Evolutionary conservation across 441 rosid genomes (phyloP), one percentile per base, ranked within the genome.

Genomic region (Hura crepitans): DNA sequence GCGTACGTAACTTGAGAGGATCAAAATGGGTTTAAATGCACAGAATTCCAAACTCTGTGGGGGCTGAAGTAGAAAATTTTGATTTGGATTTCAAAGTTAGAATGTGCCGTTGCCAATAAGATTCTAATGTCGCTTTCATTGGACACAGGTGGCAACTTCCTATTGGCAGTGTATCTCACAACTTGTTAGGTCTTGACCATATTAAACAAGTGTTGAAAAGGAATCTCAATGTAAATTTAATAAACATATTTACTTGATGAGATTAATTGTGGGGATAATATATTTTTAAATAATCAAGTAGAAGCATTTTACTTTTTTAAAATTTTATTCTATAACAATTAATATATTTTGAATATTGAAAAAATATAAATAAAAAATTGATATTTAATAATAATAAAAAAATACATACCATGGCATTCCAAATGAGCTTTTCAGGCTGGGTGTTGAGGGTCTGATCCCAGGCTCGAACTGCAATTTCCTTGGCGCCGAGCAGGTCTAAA

Each of bases 401-500:
- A 35, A 8, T 4, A 35, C 4, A 35, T 35, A 35, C 98, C 98
- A 93, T 89, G 66, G 91, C 81, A 65, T 93, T 93, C 98, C 97
- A 93, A 31, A 81, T 89, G 86, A 91, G 97, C 75, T 87, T 88
- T 74, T 93, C 95, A 8, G 97, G 97, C 72, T 91, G 98, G 72
- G 96, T 93, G 75, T 88, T 91, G 37, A 75, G 88, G 33, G 97
- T 78, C 81, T 87, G 86, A 56, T 93, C 98, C 98, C 98, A 93
- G 31, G 97, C 97, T 14, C 98, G 86, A 46, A 93, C 98, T 4
- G 95, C 91, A 2, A 89, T 84, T 77, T 91, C 95, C 58, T 88
- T 89, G 57, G 93, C 87, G 1, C 89, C 87, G 2, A 93, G 82
- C 12, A 93, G 77, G 75, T 86, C 89, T 18, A 91, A 85, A 35